These are phyloP conservation scores for Chenopodium berlandieri DNA, from an alignment of 148 eudicot genomes.

Conservation along the genomic window DNA sequence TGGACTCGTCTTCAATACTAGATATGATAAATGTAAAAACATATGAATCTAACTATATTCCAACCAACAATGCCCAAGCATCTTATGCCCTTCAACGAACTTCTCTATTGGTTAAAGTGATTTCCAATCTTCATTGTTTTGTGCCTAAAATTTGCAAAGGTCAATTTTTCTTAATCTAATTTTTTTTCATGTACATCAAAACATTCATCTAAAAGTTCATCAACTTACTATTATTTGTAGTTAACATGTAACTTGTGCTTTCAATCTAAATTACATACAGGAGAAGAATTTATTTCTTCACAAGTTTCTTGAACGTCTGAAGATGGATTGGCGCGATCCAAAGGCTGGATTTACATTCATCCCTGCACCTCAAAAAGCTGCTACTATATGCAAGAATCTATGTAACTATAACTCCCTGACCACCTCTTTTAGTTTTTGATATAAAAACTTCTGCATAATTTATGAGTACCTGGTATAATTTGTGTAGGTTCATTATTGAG, in stretches of 20 bases:
- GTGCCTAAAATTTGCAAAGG: conserved; percentile 92
- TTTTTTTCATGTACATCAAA: conserved; percentile 6
- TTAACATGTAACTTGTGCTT: not conserved
- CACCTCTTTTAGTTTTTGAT: not conserved
- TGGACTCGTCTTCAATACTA: conserved; percentile 39
- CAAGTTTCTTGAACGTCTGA: conserved; percentile 68
- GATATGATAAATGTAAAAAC: conserved; percentile 28
- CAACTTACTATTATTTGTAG: conserved; percentile 5
- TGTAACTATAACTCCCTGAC: conserved; percentile 46
- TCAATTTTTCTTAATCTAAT: conserved; percentile 24
- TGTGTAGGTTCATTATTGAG: conserved; percentile 79
- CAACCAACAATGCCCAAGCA: conserved; percentile 47
- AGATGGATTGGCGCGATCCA: conserved; percentile 41
- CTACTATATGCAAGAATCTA: conserved; percentile 61
- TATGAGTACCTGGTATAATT: conserved; percentile 18
- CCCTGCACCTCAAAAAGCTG: conserved; percentile 48
- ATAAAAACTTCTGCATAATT: conserved; percentile 7
- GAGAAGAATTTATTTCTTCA: conserved; percentile 81
- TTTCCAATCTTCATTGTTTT: conserved; percentile 97
- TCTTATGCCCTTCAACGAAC: conserved; percentile 89
- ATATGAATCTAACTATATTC: conserved; percentile 43
- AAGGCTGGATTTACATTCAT: conserved; percentile 34
- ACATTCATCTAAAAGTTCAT: not conserved
- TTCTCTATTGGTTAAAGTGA: conserved; percentile 83
- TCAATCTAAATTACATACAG: conserved; percentile 51